Evolutionary conservation across 2,329 filamentous ascomycete genomes (phyloP), one percentile per base, ranked within the genome.

Genomic region (Salinomyces thailandicus): DNA sequence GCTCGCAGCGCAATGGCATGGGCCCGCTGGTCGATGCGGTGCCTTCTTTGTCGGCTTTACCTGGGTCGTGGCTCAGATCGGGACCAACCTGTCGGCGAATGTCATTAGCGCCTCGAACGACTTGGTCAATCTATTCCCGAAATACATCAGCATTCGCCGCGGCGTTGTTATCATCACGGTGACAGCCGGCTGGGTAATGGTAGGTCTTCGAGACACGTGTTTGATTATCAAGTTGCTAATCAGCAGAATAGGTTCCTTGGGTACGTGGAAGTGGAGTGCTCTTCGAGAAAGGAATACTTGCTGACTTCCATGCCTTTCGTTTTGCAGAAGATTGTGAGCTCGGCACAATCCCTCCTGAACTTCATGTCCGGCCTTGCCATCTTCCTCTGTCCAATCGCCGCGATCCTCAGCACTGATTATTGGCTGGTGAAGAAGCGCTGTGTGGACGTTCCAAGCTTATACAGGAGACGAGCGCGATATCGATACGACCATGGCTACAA

Each of bases 271-370:
- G n/a, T n/a, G n/a, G n/a, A n/a, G n/a, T n/a, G n/a, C n/a, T n/a
- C n/a, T n/a, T n/a, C n/a, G n/a, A n/a, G n/a, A n/a, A 24, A 24
- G 20, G 7, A 7, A 7, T 24, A 26, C 22, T 26, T 2, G 22
- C 22, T 26, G 4, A 26, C 4, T n/a, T n/a, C 4, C n/a, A 4
- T 26, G 9, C 2, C 2, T 26, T n/a, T 9, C 9, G 22, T 26
- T 0, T 75, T 75, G 2, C 80, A 76, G 77, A 78, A 78, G 58
- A 80, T 81, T 39, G 61, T 80, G 13, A 63, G 56, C 20, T 75
- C 70, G 0, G 77, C 76, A 2, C 53, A 58, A 2, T 74, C 68
- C 1, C 74, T 81, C 46, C 58, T 79, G 16, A 51, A 43, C 7
- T 57, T 57, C 45, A 79, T 84, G 69, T 66, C 69, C 29, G 77